Percentiles rank a stretch among this genome's conserved stretches.
phyloP scores from a whole-genome alignment of 495 filamentous ascomycete genomes.

The Talaromyces liani region DNA sequence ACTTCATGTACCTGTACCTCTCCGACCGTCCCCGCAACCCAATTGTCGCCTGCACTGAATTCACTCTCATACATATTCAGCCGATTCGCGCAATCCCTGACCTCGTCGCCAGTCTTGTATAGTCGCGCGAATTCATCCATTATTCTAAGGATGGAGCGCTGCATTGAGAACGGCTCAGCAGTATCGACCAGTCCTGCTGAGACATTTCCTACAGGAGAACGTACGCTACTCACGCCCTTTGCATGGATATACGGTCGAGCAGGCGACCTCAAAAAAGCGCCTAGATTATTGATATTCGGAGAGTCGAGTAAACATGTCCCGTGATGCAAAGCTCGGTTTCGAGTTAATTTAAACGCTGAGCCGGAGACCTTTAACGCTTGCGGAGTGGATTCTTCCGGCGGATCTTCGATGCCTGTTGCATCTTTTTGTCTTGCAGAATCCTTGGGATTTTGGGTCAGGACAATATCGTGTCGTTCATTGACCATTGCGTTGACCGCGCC shows the following conservation, averaged over 20 bases:
- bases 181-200: conserved; percentile 36
- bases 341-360: conserved; percentile 85
- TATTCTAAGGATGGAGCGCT: conserved; percentile 26
- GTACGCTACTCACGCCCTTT: conserved; percentile 87
- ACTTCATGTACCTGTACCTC: conserved; percentile 37
- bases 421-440: conserved; percentile 6
- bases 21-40: conserved; percentile 38
- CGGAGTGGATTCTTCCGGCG: conserved; percentile 16
- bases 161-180: conserved; percentile 26
- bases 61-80: conserved; percentile 28
- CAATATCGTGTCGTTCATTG: conserved; percentile 91
- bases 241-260: conserved; percentile 68
- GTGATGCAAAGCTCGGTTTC: conserved; percentile 74
- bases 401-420: conserved; percentile 5
- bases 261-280: conserved; percentile 60
- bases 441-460: conserved; percentile 41
- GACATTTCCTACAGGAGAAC: conserved; percentile 77
- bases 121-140: conserved; percentile 28
- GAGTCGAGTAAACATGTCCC: conserved; percentile 78
- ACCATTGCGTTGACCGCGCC: conserved; percentile 52
- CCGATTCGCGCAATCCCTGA: conserved; percentile 25
- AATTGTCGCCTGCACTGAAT: conserved; percentile 33
- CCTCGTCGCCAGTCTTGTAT: conserved; percentile 23
- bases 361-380: conserved; percentile 75
- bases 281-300: conserved; percentile 58